Conservation (phyloP, 1,284 basidiomycete genomes). For the Rhodotorula sp. region DNA sequence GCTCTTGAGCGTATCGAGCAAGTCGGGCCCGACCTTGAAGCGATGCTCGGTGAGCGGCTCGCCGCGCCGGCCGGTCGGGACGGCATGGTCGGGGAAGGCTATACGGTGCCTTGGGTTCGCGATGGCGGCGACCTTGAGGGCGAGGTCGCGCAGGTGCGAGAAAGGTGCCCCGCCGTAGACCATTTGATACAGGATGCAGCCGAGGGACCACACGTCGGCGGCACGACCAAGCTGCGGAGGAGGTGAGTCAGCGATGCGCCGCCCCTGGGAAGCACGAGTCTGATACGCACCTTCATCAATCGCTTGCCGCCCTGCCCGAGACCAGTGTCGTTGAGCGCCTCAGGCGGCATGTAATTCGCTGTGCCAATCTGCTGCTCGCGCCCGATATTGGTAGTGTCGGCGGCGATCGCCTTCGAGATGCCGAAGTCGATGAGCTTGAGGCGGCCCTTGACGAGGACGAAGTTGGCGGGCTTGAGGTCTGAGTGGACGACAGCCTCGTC, state of each 20-base stretch:
- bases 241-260: neutral
- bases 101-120: conserved; percentile 71
- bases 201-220: conserved; percentile 96
- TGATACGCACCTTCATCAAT: conserved; percentile 44
- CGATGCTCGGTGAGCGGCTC: conserved; percentile 65
- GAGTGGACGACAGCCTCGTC: conserved; percentile 96
- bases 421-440: conserved; percentile 96
- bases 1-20: conserved; percentile 71
- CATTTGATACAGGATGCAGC: conserved; percentile 96
- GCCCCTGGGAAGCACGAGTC: too few species aligned
- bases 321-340: conserved; percentile 58
- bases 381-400: conserved; percentile 95
- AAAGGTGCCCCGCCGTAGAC: conserved; percentile 91
- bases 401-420: conserved; percentile 94
- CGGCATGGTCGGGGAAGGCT: conserved; percentile 68
- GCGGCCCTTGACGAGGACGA: conserved; percentile 87
- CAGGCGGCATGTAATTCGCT: conserved; percentile 94
- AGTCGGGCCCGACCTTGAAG: conserved; percentile 64
- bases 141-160: conserved; percentile 78
- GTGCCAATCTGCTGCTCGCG: conserved; percentile 92
- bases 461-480: conserved; percentile 94
- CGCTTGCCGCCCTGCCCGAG: conserved; percentile 42
- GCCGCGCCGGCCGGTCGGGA: conserved; percentile 61
- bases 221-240: conserved; percentile 55
- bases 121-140: conserved; percentile 83